A percentile compares a stretch with the other conserved stretches of the same genome.
Evolutionary conservation across 2,329 filamentous ascomycete genomes (phyloP).

Genomic region (Fusarium mexicanum): DNA sequence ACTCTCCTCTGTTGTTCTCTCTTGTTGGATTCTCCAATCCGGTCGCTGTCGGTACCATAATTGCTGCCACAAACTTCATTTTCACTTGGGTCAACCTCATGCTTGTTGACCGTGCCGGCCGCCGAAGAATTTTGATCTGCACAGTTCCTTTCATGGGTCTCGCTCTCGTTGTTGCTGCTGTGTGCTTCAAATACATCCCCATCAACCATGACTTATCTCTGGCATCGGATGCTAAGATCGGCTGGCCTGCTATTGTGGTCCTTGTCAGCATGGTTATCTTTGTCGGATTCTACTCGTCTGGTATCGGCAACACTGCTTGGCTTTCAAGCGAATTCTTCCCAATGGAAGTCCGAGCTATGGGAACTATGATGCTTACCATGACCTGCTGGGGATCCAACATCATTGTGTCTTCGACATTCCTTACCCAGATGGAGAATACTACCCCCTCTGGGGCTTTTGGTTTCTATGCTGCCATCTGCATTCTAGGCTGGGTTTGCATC

Average conservation of each 20-base stretch:
- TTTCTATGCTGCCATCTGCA: conserved; percentile 61
- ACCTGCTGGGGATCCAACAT: conserved; percentile 59
- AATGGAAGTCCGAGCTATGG: conserved; percentile 58
- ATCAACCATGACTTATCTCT: conserved; percentile 54
- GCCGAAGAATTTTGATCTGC: conserved; percentile 55
- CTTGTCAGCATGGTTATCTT: conserved; percentile 47
- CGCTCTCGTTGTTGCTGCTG: conserved; percentile 53
- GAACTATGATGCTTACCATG: conserved; percentile 59
- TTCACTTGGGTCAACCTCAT: conserved; percentile 60
- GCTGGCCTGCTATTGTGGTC: conserved; percentile 54
- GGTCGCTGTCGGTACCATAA: conserved; percentile 56
- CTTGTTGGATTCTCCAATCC: conserved; percentile 61
- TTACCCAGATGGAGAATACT: conserved; percentile 58
- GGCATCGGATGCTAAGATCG: conserved; percentile 43
- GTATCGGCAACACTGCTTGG: conserved; percentile 59
- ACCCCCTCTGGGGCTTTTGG: conserved; percentile 61
- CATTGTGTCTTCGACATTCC: conserved; percentile 60
- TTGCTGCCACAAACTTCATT: conserved; percentile 59
- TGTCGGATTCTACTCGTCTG: conserved; percentile 51
- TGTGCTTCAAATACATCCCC: conserved; percentile 54
- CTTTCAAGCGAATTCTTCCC: conserved; percentile 58
- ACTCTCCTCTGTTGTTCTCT: conserved; percentile 59
- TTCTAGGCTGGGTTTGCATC: conserved; percentile 54
- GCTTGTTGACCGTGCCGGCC: conserved; percentile 56
- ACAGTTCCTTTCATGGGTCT: conserved; percentile 57